Percentiles rank a stretch among this genome's conserved stretches.
phyloP scores from a whole-genome alignment of 345 rosid genomes.

The Adansonia digitata region DNA sequence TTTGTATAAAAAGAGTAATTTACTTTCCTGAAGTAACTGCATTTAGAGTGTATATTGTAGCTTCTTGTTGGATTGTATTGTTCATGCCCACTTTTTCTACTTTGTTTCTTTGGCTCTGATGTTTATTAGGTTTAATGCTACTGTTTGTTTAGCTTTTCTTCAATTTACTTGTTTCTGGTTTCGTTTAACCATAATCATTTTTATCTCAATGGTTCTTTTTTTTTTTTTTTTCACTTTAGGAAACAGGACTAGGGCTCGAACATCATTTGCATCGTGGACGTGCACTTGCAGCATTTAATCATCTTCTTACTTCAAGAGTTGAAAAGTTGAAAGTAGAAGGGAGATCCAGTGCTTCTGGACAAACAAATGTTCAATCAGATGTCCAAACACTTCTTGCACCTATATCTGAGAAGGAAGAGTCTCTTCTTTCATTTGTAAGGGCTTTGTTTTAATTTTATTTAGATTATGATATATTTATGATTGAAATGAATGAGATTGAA shows the following conservation, averaged over 20 bases:
- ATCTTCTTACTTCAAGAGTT: constrained; percentile 66
- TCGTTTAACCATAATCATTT: not conserved
- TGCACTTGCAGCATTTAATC: constrained; percentile 87
- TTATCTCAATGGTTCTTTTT: not conserved
- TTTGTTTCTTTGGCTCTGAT: not conserved
- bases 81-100: not conserved
- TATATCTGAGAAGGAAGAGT: constrained; percentile 54
- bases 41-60: not conserved
- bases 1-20: not conserved
- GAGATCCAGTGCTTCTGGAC: constrained; percentile 50
- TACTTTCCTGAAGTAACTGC: not conserved
- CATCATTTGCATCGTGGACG: constrained; percentile 97
- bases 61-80: not conserved
- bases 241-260: constrained; percentile 80
- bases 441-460: constrained; percentile 20
- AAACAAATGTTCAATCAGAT: constrained; percentile 73
- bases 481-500: constrained; percentile 6
- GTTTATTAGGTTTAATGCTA: not conserved
- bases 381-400: constrained; percentile 89
- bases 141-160: not conserved
- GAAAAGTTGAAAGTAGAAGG: constrained; percentile 64
- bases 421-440: constrained; percentile 80
- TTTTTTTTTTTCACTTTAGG: constrained; percentile 40
- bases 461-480: constrained; percentile 9
- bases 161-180: not conserved